A percentile compares a stretch with the other conserved stretches of the same genome.
Evolutionary conservation across 192 early-diverging fungal species (phyloP).

Genomic region (Lunasporangiospora selenospora): DNA sequence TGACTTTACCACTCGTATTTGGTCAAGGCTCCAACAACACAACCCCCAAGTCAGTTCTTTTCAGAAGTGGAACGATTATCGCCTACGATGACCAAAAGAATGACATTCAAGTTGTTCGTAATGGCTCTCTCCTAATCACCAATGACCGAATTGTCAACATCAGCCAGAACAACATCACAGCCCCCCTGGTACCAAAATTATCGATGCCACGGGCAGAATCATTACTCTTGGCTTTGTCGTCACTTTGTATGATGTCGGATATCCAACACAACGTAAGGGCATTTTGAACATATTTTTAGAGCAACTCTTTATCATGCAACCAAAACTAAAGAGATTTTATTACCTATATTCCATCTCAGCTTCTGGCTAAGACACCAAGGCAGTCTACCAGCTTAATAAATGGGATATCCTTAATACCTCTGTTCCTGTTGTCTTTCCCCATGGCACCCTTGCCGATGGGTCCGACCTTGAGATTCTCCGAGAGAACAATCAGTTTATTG

Average conservation of each 20-base stretch:
- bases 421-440: conserved; percentile 2
- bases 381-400: conserved; percentile 2
- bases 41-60: neutral
- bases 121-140: neutral
- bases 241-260: too few relatives aligned
- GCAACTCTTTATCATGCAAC: too few relatives aligned
- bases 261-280: too few relatives aligned
- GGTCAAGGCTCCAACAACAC: neutral
- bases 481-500: neutral
- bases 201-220: neutral
- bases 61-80: conserved; percentile 7
- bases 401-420: neutral
- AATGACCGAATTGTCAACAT: neutral
- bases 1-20: neutral
- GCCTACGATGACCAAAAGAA: conserved; percentile 8
- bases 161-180: neutral
- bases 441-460: neutral
- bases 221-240: conserved; percentile 2
- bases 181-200: conserved; percentile 1
- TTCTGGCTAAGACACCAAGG: neutral
- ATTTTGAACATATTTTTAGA: too few relatives aligned
- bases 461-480: too few relatives aligned
- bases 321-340: too few relatives aligned
- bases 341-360: too few relatives aligned
- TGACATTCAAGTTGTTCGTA: conserved; percentile 1